Percentiles rank a stretch among this genome's conserved stretches.
Conservation (phyloP, 2,329 filamentous ascomycete genomes). For the Ilyonectria destructans region DNA sequence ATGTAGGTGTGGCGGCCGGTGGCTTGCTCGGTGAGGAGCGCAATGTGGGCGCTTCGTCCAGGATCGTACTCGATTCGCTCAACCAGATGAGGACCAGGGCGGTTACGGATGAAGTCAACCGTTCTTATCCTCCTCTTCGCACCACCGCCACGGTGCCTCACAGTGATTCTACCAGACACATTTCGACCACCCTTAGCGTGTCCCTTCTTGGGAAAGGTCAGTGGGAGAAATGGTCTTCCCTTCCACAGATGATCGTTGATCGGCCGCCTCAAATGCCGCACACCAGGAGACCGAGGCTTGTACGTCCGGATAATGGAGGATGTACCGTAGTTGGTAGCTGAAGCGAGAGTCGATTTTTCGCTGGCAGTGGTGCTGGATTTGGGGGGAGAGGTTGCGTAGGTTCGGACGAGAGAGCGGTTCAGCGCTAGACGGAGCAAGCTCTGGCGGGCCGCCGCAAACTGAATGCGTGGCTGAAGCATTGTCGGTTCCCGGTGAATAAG, state of each 20-base stretch:
- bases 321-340: constrained; percentile 50
- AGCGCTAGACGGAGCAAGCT: constrained; percentile 51
- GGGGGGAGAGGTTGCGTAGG: constrained; percentile 52
- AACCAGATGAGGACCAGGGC: constrained; percentile 87
- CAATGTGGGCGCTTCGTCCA: constrained; percentile 93
- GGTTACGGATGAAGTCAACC: constrained; percentile 88
- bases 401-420: constrained; percentile 47
- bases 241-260: constrained; percentile 99
- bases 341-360: constrained; percentile 39
- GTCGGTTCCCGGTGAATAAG: constrained; percentile 16
- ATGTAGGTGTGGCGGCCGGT: constrained; percentile 90
- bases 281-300: constrained; percentile 92
- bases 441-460: constrained; percentile 50
- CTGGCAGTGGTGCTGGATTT: constrained; percentile 35
- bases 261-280: constrained; percentile 91
- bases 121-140: constrained; percentile 92
- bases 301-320: constrained; percentile 82
- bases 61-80: constrained; percentile 98
- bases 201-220: constrained; percentile 94
- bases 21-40: constrained; percentile 82
- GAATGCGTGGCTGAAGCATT: constrained; percentile 54
- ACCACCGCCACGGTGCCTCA: constrained; percentile 93
- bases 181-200: constrained; percentile 95
- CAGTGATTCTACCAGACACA: constrained; percentile 86
- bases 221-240: constrained; percentile 83